Conservation (phyloP, 768 basidiomycete genomes). For the Lactarius vividus region DNA sequence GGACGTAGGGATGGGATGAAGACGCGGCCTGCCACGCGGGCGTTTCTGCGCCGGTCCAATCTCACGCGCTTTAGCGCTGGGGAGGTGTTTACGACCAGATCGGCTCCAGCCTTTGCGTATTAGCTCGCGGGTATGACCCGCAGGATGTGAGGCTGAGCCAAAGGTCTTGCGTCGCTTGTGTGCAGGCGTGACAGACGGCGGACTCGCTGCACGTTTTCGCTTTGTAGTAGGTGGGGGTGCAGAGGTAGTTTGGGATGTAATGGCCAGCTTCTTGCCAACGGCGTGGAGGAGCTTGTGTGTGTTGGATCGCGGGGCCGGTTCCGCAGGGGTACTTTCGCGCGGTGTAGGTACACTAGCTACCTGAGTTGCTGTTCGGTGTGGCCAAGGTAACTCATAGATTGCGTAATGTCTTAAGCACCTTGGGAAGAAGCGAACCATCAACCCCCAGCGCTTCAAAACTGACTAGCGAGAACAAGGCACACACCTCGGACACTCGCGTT, state of each 20-base stretch:
- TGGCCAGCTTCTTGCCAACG: conserved; percentile 51
- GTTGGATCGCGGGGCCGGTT: conserved; percentile 44
- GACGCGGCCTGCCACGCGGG: conserved; percentile 22
- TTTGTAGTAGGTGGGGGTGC: conserved; percentile 24
- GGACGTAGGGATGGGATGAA: conserved; percentile 20
- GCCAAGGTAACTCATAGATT: conserved; percentile 74
- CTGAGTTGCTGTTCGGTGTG: conserved; percentile 55
- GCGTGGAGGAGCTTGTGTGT: conserved; percentile 50
- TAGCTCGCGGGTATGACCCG: conserved; percentile 28
- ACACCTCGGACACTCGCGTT: conserved; percentile 74
- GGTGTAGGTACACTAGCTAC: conserved; percentile 44
- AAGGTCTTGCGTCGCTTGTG: conserved; percentile 50
- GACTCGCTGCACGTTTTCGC: conserved; percentile 25
- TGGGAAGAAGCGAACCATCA: conserved; percentile 22
- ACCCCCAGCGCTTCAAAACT: conserved; percentile 7
- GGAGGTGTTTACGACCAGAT: conserved; percentile 34
- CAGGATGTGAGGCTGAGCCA: conserved; percentile 7
- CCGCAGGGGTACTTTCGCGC: conserved; percentile 39
- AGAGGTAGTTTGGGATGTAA: conserved; percentile 37
- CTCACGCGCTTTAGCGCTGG: conserved; percentile 36
- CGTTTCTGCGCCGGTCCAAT: conserved; percentile 30
- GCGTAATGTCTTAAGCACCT: conserved; percentile 81
- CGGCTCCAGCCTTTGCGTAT: conserved; percentile 32
- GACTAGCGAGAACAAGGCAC: conserved; percentile 30
- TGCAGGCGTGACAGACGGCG: conserved; percentile 30